A percentile compares a stretch with the other conserved stretches of the same genome.
Evolutionary conservation across 2,329 filamentous ascomycete genomes (phyloP).

Genomic region (Calycina herbarum): DNA sequence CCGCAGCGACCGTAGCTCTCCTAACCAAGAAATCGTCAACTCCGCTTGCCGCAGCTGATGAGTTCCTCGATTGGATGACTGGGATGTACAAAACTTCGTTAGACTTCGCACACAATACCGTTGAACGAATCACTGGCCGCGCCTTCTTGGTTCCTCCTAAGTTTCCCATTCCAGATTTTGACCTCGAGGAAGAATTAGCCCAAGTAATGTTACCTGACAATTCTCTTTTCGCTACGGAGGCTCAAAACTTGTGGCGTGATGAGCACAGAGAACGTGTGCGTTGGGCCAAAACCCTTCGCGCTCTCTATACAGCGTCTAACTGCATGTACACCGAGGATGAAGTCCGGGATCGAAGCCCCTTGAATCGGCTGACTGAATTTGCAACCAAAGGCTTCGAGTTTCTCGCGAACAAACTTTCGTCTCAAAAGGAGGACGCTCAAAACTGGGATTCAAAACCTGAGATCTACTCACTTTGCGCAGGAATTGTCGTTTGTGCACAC

Average conservation of each 20-base stretch:
- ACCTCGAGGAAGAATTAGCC: neutral
- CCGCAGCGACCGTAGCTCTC: neutral
- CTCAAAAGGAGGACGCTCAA: neutral
- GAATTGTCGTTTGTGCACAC: neutral
- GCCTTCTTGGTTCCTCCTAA: neutral
- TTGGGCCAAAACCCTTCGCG: neutral
- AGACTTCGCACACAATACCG: neutral
- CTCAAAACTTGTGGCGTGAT: conserved; percentile 6
- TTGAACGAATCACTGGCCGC: neutral
- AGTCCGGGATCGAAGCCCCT: neutral
- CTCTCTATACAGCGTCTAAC: neutral
- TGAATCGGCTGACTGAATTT: neutral
- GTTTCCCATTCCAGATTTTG: neutral
- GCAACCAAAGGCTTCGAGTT: neutral
- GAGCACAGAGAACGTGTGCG: neutral
- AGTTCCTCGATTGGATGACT: neutral
- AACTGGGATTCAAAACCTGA: neutral
- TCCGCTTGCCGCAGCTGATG: neutral
- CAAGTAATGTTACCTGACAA: neutral
- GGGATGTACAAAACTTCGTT: neutral
- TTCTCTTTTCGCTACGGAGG: conserved; percentile 2
- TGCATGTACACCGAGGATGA: neutral
- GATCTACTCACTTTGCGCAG: neutral
- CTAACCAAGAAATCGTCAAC: conserved; percentile 1
- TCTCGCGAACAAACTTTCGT: neutral